These are phyloP conservation scores for Barnettozyma salicaria DNA, from an alignment of 805 yeast genomes.

Conservation along the genomic window DNA sequence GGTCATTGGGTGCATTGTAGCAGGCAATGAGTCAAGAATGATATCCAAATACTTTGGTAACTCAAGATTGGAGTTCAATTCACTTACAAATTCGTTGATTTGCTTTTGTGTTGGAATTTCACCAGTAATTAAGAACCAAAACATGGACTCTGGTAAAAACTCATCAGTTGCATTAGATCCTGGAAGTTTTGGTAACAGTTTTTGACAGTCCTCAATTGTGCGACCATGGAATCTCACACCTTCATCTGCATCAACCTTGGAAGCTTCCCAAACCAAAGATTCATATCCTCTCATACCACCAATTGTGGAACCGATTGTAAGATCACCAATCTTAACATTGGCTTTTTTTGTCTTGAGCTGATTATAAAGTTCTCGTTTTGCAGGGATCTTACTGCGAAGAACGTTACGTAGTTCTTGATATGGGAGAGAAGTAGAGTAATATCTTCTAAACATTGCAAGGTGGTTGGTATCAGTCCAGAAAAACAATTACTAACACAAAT, in stretches of 20 bases:
- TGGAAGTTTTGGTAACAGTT: conserved; percentile 47
- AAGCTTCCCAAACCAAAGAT: conserved; percentile 75
- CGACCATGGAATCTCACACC: conserved; percentile 78
- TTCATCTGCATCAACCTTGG: conserved; percentile 66
- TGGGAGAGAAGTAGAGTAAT: conserved; percentile 18
- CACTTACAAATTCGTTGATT: conserved; percentile 48
- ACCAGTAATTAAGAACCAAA: conserved; percentile 76
- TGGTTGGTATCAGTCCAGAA: too few species aligned
- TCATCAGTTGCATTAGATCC: conserved; percentile 25
- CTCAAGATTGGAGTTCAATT: conserved; percentile 57
- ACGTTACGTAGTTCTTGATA: conserved; percentile 1
- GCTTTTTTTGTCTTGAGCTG: conserved; percentile 34
- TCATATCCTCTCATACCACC: conserved; percentile 82
- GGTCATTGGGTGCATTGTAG: conserved; percentile 75
- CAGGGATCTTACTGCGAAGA: conserved; percentile 31
- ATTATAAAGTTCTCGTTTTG: conserved; percentile 34
- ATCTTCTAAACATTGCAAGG: too few species aligned
- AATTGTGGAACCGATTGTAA: conserved; percentile 38
- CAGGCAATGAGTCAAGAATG: conserved; percentile 57
- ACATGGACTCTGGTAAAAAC: conserved; percentile 63
- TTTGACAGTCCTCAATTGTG: conserved; percentile 68
- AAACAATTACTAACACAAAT: too few species aligned
- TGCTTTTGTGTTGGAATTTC: conserved; percentile 59
- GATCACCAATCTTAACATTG: conserved; percentile 36
- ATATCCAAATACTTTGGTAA: conserved; percentile 60